These are phyloP conservation scores for Tanacetum coccineum DNA, from an alignment of 129 eudicot genomes.

Conservation along the genomic window DNA sequence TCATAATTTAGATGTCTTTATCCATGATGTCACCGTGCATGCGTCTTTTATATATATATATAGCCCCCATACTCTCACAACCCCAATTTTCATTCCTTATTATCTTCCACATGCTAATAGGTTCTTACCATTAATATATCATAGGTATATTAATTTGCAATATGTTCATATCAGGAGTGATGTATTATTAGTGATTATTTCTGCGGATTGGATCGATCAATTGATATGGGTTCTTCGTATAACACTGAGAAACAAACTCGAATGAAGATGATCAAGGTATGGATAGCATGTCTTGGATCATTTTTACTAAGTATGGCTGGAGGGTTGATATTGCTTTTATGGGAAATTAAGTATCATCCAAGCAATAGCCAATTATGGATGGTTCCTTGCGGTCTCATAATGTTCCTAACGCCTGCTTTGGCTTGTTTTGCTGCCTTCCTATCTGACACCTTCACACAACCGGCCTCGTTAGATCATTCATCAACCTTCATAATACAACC, in stretches of 20 bases:
- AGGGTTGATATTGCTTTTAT: conserved; percentile 45
- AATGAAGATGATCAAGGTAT: conserved; percentile 30
- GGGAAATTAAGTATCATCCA: conserved; percentile 53
- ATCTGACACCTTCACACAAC: conserved; percentile 28
- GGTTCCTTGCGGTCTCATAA: conserved; percentile 74
- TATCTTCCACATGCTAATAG: background rate
- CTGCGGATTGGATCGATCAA: background rate
- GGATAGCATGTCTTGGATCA: conserved; percentile 33
- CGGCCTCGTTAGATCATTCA: conserved; percentile 7
- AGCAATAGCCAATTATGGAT: conserved; percentile 65
- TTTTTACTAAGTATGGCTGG: conserved; percentile 48
- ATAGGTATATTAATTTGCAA: background rate
- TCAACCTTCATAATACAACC: conserved; percentile 9
- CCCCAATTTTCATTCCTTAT: background rate
- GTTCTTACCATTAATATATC: conserved; percentile 6
- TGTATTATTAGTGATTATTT: background rate
- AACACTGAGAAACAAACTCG: conserved; percentile 7
- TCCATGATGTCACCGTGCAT: conserved; percentile 28
- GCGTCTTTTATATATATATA: conserved; percentile 15
- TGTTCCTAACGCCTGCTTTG: conserved; percentile 52
- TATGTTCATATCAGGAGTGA: background rate
- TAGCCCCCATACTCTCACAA: background rate
- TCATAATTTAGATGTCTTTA: conserved; percentile 18
- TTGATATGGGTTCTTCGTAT: conserved; percentile 16
- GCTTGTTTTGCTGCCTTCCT: conserved; percentile 29